Conservation (phyloP, 1,284 basidiomycete genomes). For the Inonotus obliquus region DNA sequence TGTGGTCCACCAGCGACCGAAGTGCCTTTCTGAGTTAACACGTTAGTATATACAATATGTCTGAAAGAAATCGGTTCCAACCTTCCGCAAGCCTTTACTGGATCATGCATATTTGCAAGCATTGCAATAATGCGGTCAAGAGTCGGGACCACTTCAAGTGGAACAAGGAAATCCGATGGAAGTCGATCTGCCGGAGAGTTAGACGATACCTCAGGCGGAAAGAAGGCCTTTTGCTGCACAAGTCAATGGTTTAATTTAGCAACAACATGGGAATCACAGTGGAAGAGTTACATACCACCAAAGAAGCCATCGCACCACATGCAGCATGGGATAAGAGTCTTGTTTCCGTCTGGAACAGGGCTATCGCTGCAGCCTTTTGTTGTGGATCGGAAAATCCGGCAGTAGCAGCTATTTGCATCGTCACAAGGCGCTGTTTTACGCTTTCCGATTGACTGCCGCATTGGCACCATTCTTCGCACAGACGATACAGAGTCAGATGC, state of each 20-base stretch:
- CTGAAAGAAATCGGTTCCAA: constrained; percentile 32
- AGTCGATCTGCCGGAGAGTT: constrained; percentile 58
- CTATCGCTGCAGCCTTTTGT: constrained; percentile 50
- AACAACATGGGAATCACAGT: not conserved
- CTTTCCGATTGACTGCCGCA: constrained; percentile 74
- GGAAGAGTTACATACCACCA: constrained; percentile 60
- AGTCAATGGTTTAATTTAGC: not conserved
- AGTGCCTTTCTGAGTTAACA: constrained; percentile 66
- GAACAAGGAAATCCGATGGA: constrained; percentile 44
- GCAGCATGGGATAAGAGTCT: constrained; percentile 71
- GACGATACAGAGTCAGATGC: constrained; percentile 76
- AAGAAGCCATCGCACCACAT: constrained; percentile 78
- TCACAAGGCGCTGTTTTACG: constrained; percentile 67
- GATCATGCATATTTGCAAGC: constrained; percentile 51
- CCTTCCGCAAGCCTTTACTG: constrained; percentile 56
- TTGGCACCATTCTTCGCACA: constrained; percentile 94
- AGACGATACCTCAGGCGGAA: constrained; percentile 53
- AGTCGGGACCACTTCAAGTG: constrained; percentile 46
- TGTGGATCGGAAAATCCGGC: constrained; percentile 45
- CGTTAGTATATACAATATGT: constrained; percentile 17
- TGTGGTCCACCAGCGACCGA: constrained; percentile 62
- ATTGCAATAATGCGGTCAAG: constrained; percentile 67
- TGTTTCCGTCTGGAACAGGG: constrained; percentile 72
- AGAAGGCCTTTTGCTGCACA: constrained; percentile 66
- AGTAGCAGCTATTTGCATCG: constrained; percentile 71